Percentiles rank a stretch among this genome's conserved stretches.
Evolutionary conservation across 2,329 filamentous ascomycete genomes (phyloP).

Genomic region (Penicillium sp.): DNA sequence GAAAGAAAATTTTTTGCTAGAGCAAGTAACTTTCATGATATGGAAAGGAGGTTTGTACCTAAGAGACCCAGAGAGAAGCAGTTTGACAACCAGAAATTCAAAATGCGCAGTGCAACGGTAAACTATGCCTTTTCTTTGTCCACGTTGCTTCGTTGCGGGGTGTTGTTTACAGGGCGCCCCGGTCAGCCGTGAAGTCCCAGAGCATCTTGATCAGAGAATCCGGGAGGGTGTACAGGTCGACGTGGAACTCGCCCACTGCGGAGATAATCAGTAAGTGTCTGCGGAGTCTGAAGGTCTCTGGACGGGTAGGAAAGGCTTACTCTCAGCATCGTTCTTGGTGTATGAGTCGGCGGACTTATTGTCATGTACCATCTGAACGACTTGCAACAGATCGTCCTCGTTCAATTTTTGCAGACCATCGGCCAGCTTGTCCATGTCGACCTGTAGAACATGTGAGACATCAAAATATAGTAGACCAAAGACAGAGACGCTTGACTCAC

Average conservation of each 20-base stretch:
- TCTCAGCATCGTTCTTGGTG: slow-evolving; percentile 95
- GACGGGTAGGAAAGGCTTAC: slow-evolving; percentile 58
- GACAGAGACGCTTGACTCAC: slow-evolving; percentile 38
- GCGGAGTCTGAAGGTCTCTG: neutral
- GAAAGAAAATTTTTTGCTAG: slow-evolving; percentile 1
- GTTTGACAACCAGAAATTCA: neutral
- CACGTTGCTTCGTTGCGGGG: slow-evolving; percentile 22
- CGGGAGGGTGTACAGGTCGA: slow-evolving; percentile 96
- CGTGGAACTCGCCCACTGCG: slow-evolving; percentile 91
- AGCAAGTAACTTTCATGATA: neutral
- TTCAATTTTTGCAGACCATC: slow-evolving; percentile 85
- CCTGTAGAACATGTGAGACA: slow-evolving; percentile 38
- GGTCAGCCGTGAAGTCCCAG: slow-evolving; percentile 76
- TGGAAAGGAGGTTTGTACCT: neutral
- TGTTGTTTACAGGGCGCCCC: slow-evolving; percentile 41
- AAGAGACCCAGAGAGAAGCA: neutral
- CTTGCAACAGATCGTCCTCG: slow-evolving; percentile 90
- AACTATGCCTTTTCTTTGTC: neutral
- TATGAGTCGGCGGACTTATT: slow-evolving; percentile 94
- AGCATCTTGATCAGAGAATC: slow-evolving; percentile 88
- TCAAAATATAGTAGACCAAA: neutral
- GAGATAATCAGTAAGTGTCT: slow-evolving; percentile 30
- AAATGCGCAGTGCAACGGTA: neutral
- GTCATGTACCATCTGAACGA: slow-evolving; percentile 98
- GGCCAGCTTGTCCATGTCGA: slow-evolving; percentile 96